Conservation (phyloP, 768 basidiomycete species). For the Calocera cornea region DNA sequence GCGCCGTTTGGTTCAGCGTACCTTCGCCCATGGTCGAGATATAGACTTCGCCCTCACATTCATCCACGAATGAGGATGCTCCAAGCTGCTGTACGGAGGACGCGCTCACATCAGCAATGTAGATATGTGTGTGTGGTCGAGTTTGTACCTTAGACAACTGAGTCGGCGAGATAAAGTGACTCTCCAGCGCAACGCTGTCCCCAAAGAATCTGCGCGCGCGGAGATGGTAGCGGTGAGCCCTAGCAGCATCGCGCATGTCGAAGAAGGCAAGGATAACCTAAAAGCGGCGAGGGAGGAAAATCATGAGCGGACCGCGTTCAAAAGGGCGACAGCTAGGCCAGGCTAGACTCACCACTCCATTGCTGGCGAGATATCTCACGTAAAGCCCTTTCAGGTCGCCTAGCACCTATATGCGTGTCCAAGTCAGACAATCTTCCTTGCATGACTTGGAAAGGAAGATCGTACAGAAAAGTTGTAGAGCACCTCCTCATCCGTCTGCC, state of each 20-base stretch:
- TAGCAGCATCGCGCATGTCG: slow-evolving; percentile 42
- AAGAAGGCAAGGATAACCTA: slow-evolving; percentile 40
- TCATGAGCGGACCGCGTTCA: not conserved
- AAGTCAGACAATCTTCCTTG: not conserved
- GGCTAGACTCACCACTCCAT: not conserved
- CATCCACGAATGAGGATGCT: slow-evolving; percentile 36
- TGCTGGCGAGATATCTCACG: not conserved
- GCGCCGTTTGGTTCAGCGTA: slow-evolving; percentile 15
- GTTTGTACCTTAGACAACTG: slow-evolving; percentile 35
- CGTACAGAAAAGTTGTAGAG: not conserved
- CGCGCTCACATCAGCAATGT: slow-evolving; percentile 7
- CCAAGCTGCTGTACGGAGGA: slow-evolving; percentile 37
- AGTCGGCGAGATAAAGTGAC: slow-evolving; percentile 19
- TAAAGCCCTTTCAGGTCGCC: not conserved
- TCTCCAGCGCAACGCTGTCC: slow-evolving; percentile 12
- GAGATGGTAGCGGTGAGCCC: slow-evolving; percentile 32
- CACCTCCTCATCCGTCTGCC: not conserved
- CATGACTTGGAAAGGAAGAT: not conserved
- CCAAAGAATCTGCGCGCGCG: slow-evolving; percentile 20
- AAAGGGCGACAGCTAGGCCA: not conserved
- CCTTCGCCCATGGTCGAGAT: slow-evolving; percentile 30
- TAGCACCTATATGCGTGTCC: not conserved
- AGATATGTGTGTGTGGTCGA: slow-evolving; percentile 9
- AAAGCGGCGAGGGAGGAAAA: not conserved
- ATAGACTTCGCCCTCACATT: slow-evolving; percentile 40